Conservation (phyloP, 139 green algal genomes). For the Zygnema circumcarinatum region DNA sequence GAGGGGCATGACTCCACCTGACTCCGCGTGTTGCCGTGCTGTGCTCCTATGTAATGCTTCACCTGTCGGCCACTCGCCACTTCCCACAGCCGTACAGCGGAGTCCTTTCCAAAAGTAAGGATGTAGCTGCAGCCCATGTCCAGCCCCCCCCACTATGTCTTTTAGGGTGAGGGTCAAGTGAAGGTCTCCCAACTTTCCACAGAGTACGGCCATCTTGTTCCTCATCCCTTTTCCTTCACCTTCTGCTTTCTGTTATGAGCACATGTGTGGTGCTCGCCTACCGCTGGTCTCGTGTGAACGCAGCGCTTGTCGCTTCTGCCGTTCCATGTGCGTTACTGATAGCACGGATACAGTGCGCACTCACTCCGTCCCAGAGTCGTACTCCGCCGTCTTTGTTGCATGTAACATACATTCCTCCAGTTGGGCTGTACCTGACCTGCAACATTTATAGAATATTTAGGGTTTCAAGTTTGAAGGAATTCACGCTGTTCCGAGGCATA, state of each 20-base stretch:
- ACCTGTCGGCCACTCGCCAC: slow-evolving; percentile 31
- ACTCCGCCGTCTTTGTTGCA: slow-evolving; percentile 37
- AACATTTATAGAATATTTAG: no score
- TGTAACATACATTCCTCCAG: slow-evolving; percentile 21
- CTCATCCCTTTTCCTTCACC: no score
- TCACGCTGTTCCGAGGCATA: no score
- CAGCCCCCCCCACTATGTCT: no score
- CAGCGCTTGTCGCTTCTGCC: slow-evolving; percentile 37
- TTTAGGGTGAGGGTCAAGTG: no score
- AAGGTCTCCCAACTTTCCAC: no score
- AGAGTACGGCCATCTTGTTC: no score
- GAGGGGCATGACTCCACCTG: no score
- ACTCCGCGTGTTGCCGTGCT: slow-evolving; percentile 18
- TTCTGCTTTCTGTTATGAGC: no score
- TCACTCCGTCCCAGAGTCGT: slow-evolving; percentile 48
- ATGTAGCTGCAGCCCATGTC: slow-evolving; percentile 41
- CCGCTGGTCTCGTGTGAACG: slow-evolving; percentile 44
- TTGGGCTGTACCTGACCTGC: slow-evolving; percentile 40
- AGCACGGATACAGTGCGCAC: slow-evolving; percentile 28
- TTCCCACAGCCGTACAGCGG: slow-evolving; percentile 33
- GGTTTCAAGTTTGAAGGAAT: not conserved
- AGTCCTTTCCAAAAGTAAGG: slow-evolving; percentile 44
- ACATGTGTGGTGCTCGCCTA: no score
- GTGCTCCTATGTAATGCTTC: slow-evolving; percentile 25
- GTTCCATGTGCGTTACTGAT: slow-evolving; percentile 35